phyloP scores from a whole-genome alignment of 1,284 basidiomycete species.

The Meripilus lineatus region DNA sequence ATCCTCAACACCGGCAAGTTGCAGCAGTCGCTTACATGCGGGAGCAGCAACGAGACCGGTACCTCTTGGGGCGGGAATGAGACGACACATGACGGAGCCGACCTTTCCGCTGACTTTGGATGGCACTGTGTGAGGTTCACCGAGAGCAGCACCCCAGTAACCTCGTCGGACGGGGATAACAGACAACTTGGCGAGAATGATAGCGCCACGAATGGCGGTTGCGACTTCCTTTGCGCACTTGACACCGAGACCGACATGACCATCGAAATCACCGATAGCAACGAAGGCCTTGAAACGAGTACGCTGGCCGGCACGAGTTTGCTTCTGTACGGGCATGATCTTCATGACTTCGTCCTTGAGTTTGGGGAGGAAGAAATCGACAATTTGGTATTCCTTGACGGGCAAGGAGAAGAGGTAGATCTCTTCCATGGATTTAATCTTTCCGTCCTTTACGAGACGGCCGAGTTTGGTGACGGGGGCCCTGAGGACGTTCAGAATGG shows the following conservation, averaged over 20 bases:
- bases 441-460: constrained; percentile 98
- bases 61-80: constrained; percentile 97
- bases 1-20: constrained; percentile 97
- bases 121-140: constrained; percentile 98
- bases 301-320: constrained; percentile 99
- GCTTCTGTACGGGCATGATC: constrained; percentile 99
- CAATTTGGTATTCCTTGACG: constrained; percentile 97
- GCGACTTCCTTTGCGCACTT: constrained; percentile 99
- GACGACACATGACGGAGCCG: constrained; percentile 98
- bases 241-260: constrained; percentile 98
- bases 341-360: constrained; percentile 99
- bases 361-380: constrained; percentile 96
- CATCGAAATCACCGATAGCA: constrained; percentile 97
- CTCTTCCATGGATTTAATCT: constrained; percentile 99
- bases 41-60: constrained; percentile 99
- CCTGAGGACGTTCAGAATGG: constrained; percentile 40
- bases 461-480: constrained; percentile 99
- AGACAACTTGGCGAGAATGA: constrained; percentile 94
- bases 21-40: constrained; percentile 93
- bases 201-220: constrained; percentile 97
- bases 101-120: constrained; percentile 99
- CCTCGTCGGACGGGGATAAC: constrained; percentile 96
- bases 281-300: constrained; percentile 99
- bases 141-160: constrained; percentile 99
- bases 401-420: constrained; percentile 99